These are phyloP conservation scores for Sporothrix mexicana DNA, from an alignment of 2,329 filamentous ascomycete species.

Conservation along the genomic window DNA sequence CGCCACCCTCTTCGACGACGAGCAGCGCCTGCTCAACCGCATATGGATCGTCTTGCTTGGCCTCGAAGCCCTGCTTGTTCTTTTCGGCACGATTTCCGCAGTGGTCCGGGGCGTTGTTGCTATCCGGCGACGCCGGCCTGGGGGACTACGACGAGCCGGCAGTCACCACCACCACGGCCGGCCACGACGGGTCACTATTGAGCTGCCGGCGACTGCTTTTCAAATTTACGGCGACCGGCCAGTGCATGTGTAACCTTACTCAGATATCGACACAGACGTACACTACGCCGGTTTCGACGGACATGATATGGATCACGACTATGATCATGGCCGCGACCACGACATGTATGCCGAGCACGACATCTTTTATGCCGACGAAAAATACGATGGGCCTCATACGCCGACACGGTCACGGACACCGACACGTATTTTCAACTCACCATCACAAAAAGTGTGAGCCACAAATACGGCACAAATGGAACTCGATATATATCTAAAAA, in stretches of 20 bases:
- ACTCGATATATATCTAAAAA: background rate
- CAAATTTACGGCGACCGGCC: slow-evolving; percentile 16
- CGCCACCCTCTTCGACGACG: slow-evolving; percentile 39
- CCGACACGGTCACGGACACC: slow-evolving; percentile 8
- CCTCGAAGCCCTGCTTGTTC: slow-evolving; percentile 43
- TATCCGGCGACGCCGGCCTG: slow-evolving; percentile 27
- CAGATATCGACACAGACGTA: background rate
- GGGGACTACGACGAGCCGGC: slow-evolving; percentile 15
- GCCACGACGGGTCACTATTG: slow-evolving; percentile 31
- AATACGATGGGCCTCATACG: background rate
- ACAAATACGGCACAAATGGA: too few relatives aligned
- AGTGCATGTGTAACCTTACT: background rate
- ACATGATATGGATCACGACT: background rate
- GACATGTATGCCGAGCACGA: slow-evolving; percentile 12
- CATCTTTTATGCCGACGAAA: slow-evolving; percentile 17
- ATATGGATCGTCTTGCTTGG: slow-evolving; percentile 43
- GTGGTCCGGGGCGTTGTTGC: slow-evolving; percentile 31
- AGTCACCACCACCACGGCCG: background rate
- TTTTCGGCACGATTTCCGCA: slow-evolving; percentile 35
- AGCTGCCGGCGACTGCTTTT: slow-evolving; percentile 29
- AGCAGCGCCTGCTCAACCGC: slow-evolving; percentile 43
- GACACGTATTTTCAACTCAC: slow-evolving; percentile 14
- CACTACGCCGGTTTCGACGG: background rate
- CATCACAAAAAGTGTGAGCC: slow-evolving; percentile 33
- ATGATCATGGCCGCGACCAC: background rate